Conservation (phyloP, 2,329 filamentous ascomycete genomes). For the Penicillium sp. region DNA sequence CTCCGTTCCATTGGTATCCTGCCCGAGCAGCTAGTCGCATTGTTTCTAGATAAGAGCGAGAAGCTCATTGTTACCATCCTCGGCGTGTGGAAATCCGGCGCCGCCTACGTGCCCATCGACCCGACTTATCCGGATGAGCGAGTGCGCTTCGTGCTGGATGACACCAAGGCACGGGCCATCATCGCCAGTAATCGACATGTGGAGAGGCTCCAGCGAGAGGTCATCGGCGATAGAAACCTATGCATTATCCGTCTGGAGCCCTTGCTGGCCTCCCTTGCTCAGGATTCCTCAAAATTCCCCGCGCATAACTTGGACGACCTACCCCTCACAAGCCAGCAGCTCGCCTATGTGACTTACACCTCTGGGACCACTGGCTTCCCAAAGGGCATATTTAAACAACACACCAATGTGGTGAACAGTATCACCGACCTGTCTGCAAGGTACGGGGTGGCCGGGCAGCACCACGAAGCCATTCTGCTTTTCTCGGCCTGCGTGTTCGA, state of each 20-base stretch:
- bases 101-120: not conserved
- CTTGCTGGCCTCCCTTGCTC: not conserved
- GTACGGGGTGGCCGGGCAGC: not conserved
- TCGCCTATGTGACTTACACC: not conserved
- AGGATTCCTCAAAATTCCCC: not conserved
- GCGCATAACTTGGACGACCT: not conserved
- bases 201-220: not conserved
- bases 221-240: not conserved
- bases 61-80: not conserved
- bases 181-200: not conserved
- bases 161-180: not conserved
- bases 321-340: not conserved
- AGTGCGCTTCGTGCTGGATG: not conserved
- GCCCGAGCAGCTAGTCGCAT: not conserved
- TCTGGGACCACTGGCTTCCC: not conserved
- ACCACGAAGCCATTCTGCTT: not conserved
- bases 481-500: not conserved
- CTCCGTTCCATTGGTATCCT: not conserved
- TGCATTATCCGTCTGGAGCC: not conserved
- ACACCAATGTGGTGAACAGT: not conserved
- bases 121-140: not conserved
- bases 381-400: not conserved
- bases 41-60: not conserved
- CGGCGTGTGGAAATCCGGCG: not conserved
- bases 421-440: not conserved